phyloP scores from a whole-genome alignment of 192 early-diverging fungal species.

The Backusella mclennaniae region DNA sequence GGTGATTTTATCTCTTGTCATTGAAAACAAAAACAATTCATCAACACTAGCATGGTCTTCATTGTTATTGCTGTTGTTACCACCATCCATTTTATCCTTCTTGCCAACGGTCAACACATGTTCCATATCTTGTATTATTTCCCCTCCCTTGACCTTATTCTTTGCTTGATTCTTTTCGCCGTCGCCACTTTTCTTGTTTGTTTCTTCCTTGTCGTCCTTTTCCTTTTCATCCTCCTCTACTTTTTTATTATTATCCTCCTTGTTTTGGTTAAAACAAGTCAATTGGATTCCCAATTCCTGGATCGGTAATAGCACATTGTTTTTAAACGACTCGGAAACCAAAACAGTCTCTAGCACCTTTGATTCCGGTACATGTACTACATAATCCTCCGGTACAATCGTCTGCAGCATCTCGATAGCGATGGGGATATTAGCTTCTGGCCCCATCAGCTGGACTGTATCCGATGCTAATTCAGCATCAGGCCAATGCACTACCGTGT shows the following conservation, averaged over 20 bases:
- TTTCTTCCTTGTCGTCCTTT: not conserved
- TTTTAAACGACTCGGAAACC: not conserved
- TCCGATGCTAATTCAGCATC: constrained; percentile 63
- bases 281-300: not conserved
- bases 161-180: not conserved
- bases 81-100: not conserved
- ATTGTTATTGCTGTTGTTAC: not conserved
- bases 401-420: constrained; percentile 57
- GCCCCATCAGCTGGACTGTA: constrained; percentile 53
- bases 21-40: not conserved
- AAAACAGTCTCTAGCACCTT: not conserved
- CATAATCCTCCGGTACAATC: constrained; percentile 57
- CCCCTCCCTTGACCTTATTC: not conserved
- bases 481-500: constrained; percentile 60
- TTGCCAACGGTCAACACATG: not conserved
- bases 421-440: constrained; percentile 53
- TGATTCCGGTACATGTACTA: constrained; percentile 45
- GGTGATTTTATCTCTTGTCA: constrained; percentile 1
- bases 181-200: not conserved
- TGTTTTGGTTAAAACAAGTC: not conserved
- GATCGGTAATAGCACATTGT: not conserved
- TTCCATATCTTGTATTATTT: not conserved
- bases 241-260: not conserved
- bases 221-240: not conserved
- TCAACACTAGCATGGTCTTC: not conserved